A percentile compares a stretch with the other conserved stretches of the same genome.
Conservation (phyloP, 108 stramenopile genomes). For the Nannochloropsis oceanica region DNA sequence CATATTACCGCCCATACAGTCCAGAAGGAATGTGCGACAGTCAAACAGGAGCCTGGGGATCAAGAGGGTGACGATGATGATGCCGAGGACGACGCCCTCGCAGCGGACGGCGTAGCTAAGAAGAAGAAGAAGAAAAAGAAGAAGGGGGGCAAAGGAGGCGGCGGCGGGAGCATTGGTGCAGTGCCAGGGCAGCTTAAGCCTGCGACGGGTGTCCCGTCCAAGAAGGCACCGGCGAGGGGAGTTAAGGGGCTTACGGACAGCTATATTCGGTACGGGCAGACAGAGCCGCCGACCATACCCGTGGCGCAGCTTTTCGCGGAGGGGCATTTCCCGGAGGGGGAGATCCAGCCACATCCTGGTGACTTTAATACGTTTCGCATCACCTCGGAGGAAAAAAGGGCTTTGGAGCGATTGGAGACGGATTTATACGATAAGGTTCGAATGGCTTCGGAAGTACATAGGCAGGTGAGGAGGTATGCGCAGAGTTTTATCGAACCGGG, state of each 20-base stretch:
- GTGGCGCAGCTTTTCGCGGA: constrained; percentile 29
- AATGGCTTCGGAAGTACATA: constrained; percentile 65
- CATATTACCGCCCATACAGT: neutral
- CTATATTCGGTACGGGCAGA: constrained; percentile 82
- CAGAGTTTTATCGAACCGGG: constrained; percentile 91
- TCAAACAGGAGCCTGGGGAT: neutral
- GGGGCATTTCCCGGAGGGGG: constrained; percentile 60
- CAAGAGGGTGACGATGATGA: neutral
- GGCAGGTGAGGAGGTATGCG: constrained; percentile 84
- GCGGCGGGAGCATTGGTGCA: neutral
- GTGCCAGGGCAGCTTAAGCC: constrained; percentile 25
- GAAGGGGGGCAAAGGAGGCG: neutral
- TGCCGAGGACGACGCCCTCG: neutral
- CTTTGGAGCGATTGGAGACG: constrained; percentile 56
- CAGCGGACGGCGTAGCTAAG: neutral
- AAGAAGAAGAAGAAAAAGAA: constrained; percentile 29
- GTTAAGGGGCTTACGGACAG: constrained; percentile 76
- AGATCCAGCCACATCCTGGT: constrained; percentile 66
- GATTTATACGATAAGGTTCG: constrained; percentile 75
- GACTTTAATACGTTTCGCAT: constrained; percentile 65
- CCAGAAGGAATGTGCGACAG: neutral
- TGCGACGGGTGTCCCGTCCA: constrained; percentile 28
- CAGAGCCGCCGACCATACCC: constrained; percentile 85
- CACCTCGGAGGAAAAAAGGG: constrained; percentile 65
- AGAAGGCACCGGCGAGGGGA: constrained; percentile 54